These are phyloP conservation scores for Rhododendron mucronatum DNA, from an alignment of 148 eudicot species.

Conservation along the genomic window DNA sequence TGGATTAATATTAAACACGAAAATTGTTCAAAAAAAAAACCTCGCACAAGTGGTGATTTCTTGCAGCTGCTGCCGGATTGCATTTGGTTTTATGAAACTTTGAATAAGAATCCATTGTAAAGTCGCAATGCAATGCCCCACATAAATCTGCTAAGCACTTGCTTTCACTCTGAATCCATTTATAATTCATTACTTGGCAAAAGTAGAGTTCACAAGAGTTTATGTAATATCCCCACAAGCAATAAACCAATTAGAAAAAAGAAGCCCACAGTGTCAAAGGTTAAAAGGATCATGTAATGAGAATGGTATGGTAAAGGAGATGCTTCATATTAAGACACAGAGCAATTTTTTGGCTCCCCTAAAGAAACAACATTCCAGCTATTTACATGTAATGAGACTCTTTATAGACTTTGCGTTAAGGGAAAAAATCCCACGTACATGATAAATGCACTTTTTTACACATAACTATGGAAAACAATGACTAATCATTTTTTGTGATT, in stretches of 20 bases:
- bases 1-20: slow-evolving; percentile 6
- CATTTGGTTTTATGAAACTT: slow-evolving; percentile 59
- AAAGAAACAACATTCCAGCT: not conserved
- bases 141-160: slow-evolving; percentile 90
- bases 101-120: slow-evolving; percentile 34
- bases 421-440: not conserved
- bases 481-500: not conserved
- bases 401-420: not conserved
- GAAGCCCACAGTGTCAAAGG: not conserved
- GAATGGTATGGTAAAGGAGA: not conserved
- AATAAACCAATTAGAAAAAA: not conserved
- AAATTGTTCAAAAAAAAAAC: slow-evolving; percentile 26
- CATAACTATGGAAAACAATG: not conserved
- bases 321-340: not conserved
- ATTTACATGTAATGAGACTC: not conserved
- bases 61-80: slow-evolving; percentile 83
- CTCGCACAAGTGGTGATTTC: slow-evolving; percentile 87
- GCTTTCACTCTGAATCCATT: slow-evolving; percentile 50
- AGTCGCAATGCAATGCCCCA: slow-evolving; percentile 92
- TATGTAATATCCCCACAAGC: not conserved
- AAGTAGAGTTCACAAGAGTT: not conserved
- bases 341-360: not conserved
- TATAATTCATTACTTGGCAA: not conserved
- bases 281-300: not conserved
- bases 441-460: not conserved